These are phyloP conservation scores for Eucalyptus coolabah DNA, from an alignment of 345 rosid species.

Conservation along the genomic window DNA sequence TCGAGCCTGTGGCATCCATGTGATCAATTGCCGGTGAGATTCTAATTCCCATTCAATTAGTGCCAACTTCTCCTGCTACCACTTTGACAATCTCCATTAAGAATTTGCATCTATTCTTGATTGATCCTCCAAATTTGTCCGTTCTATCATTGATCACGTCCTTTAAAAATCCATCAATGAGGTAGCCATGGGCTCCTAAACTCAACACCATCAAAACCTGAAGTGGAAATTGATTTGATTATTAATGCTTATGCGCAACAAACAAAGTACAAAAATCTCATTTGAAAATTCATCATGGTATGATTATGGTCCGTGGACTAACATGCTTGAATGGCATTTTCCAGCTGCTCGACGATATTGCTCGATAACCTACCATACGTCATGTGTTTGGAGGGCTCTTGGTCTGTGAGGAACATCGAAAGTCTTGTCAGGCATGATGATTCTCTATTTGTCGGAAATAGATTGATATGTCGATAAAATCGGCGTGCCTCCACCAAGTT, in stretches of 20 bases:
- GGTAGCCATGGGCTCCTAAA: neutral
- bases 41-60: conserved; percentile 51
- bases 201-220: neutral
- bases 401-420: neutral
- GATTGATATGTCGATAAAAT: neutral
- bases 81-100: conserved; percentile 48
- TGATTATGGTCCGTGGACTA: neutral
- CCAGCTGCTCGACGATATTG: neutral
- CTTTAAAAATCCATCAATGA: conserved; percentile 71
- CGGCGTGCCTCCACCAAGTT: too few relatives aligned
- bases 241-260: neutral
- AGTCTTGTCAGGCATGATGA: neutral
- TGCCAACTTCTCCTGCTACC: conserved; percentile 38
- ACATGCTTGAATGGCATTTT: neutral
- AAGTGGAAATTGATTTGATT: neutral
- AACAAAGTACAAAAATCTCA: neutral
- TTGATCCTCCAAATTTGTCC: conserved; percentile 67
- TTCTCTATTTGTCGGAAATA: neutral
- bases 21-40: conserved; percentile 73
- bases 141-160: conserved; percentile 67
- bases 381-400: neutral
- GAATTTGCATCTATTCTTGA: conserved; percentile 59
- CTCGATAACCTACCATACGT: neutral
- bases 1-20: conserved; percentile 64
- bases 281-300: neutral